Base-by-base conservation (phyloP, 805 yeast species). In the Starmerella kuoi region DNA sequence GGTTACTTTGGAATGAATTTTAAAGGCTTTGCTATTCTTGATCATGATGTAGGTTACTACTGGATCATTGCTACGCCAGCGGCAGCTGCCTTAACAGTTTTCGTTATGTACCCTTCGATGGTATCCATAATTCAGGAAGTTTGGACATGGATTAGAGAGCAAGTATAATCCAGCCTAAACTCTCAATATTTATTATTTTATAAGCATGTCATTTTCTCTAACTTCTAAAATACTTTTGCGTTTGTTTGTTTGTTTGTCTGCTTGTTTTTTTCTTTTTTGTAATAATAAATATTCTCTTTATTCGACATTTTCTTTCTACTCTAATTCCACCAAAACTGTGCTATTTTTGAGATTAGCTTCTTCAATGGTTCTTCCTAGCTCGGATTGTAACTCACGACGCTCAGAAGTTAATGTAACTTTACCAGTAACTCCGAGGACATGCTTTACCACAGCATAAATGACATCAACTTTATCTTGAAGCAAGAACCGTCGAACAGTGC, bases 331-430 rank as follows among this genome's bases (percentile, higher is more conserved):
- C 37, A 84, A 61, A 5, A 87, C 62, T 36, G 88, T 78, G 31
- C 95, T 85, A 60, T 86, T 91, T 55, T 76, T 74, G 49, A 91
- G 68, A 1, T 86, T 87, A 1, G 91, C 84, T 6, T 74, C 83
- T 30, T 68, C 76, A 6, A 91, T 71, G 1, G 84, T 72, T 46
- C 62, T 50, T 27, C 74, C 74, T 32, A 83, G 59, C 35, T 63
- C 65, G 1, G 63, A 61, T 47, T 74, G 56, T 54, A 93, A 55
- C 61, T 79, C 70, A 53, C 70, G 69, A 38, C 85, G 65, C 53
- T 78, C 73, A 59, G 70, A 59, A 2, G 74, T 66, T 20, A 84
- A 58, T 3, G 74, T 72, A 17, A 40, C 19, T n/a, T 30, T 9
- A 12, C 46, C 48, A 14, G 22, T 27, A 22, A 32, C 35, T n/a